Conservation (phyloP, 2,329 filamentous ascomycete species). For the Cordyceps cateniannulata region DNA sequence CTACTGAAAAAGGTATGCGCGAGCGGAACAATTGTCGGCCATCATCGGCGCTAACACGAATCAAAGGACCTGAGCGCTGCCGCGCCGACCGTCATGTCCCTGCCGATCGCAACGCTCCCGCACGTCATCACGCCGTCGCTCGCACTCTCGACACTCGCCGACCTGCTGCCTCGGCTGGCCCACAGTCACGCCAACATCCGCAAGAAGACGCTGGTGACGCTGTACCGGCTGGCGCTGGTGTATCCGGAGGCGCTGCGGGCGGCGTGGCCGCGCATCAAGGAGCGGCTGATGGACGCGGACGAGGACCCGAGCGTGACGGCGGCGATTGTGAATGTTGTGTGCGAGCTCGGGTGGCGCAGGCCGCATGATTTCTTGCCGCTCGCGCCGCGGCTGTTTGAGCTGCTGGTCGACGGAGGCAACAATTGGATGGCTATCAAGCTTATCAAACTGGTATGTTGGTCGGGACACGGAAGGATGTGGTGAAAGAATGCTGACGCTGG, state of each 20-base stretch:
- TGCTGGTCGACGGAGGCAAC: conserved; percentile 85
- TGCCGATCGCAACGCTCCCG: conserved; percentile 85
- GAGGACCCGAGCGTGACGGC: conserved; percentile 93
- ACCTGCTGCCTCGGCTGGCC: conserved; percentile 77
- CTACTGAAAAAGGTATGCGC: conserved; percentile 77
- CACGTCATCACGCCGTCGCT: conserved; percentile 91
- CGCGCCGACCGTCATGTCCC: conserved; percentile 68
- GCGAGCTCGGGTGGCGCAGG: conserved; percentile 88
- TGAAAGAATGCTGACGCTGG: conserved; percentile 6
- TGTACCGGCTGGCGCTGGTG: conserved; percentile 90
- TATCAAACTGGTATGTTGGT: conserved; percentile 72
- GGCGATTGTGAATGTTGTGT: conserved; percentile 93
- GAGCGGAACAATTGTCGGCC: not conserved
- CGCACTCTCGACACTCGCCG: conserved; percentile 80
- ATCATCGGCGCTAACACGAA: not conserved
- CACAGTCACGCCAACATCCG: conserved; percentile 81
- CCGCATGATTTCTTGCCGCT: conserved; percentile 91
- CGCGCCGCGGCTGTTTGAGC: conserved; percentile 84
- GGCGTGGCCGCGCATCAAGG: conserved; percentile 97
- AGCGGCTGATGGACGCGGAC: conserved; percentile 79
- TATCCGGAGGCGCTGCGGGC: conserved; percentile 89
- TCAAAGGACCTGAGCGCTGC: conserved; percentile 66
- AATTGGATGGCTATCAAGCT: conserved; percentile 99
- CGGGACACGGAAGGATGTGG: not conserved
- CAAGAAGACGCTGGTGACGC: conserved; percentile 92